A percentile compares a stretch with the other conserved stretches of the same genome.
phyloP scores from a whole-genome alignment of 345 rosid genomes.

The Acer saccharum region DNA sequence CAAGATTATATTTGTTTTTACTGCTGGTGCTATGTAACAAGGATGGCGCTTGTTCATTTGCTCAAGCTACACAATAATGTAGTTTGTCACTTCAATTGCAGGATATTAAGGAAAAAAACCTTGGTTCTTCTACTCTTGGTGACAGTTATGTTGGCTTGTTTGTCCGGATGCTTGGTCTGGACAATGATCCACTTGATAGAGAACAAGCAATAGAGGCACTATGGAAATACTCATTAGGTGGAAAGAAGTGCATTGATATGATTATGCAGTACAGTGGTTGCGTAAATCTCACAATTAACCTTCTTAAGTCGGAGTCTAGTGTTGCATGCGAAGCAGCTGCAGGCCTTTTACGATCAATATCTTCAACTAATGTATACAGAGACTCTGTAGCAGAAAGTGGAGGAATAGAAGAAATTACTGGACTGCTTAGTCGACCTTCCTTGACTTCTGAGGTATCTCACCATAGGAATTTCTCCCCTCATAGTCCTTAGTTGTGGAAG shows the following conservation, averaged over 20 bases:
- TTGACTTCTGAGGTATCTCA: constrained; percentile 56
- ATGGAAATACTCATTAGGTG: constrained; percentile 83
- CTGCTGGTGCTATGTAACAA: not conserved
- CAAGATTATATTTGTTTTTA: not conserved
- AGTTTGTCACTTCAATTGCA: constrained; percentile 39
- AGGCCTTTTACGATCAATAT: constrained; percentile 69
- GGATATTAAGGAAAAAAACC: constrained; percentile 39
- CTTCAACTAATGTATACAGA: constrained; percentile 70
- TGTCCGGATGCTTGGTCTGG: constrained; percentile 89
- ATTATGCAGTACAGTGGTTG: constrained; percentile 82
- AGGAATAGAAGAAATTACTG: constrained; percentile 75
- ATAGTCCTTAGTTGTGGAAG: constrained; percentile 22
- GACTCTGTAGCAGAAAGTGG: constrained; percentile 80
- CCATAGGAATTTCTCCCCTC: constrained; percentile 20
- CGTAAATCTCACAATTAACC: constrained; percentile 65
- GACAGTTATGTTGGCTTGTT: constrained; percentile 72
- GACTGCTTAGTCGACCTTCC: constrained; percentile 59
- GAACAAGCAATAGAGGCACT: constrained; percentile 75
- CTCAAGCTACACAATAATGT: constrained; percentile 17
- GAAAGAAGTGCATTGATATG: constrained; percentile 74
- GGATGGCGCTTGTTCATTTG: constrained; percentile 2
- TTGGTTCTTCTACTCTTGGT: constrained; percentile 48
- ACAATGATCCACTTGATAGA: constrained; percentile 78
- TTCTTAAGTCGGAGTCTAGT: constrained; percentile 69
- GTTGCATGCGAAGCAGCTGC: constrained; percentile 82